Base-by-base conservation (phyloP, 2,329 filamentous ascomycete genomes). In the Grosmannia serpens region DNA sequence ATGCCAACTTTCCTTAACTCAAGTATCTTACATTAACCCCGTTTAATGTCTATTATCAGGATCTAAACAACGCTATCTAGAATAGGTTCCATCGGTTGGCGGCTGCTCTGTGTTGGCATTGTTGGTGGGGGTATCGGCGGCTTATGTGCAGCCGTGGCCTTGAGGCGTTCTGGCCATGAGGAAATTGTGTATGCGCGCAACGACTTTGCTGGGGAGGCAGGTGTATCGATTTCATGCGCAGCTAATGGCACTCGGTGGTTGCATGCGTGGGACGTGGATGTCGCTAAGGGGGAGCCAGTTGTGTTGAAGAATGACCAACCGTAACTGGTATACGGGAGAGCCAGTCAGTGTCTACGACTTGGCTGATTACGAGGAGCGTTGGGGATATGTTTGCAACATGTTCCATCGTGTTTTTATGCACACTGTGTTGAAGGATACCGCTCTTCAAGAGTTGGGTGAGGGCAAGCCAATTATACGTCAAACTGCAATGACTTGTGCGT, bases 361-460 rank as follows among this genome's bases (percentile, higher is more conserved):
- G 22, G 77, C 72, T 13, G 84, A 87, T 65, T 88, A 88, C 59
- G 79, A 87, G 68, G 67, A 82, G 70, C 60, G 58, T 7, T 63
- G 60, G 58, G 60, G 60, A 7, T 41, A 60, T n/a, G 55, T 58
- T 33, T 63, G 61, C 54, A 57, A 62, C 68, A 86, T 86, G 82
- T 87, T 87, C 63, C 84, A 87, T 65, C 75, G 84, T 0, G 81
- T 85, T 65, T 77, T 86, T 61, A 87, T 87, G 84, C 85, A 87
- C 64, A 67, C 73, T 8, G 86, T 87, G 83, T 68, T 87, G 27
- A 84, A 79, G 71, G 81, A 85, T 24, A 73, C 74, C 55, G 84
- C 84, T 0, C 58, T 81, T 60, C 75, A 77, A 9, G 73, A 76
- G 46, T 68, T 74, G 51, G 83, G 83, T 0, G 71, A 75, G 47